These are phyloP conservation scores for Tulasnella sp. DNA, from an alignment of 768 basidiomycete genomes.

Conservation along the genomic window DNA sequence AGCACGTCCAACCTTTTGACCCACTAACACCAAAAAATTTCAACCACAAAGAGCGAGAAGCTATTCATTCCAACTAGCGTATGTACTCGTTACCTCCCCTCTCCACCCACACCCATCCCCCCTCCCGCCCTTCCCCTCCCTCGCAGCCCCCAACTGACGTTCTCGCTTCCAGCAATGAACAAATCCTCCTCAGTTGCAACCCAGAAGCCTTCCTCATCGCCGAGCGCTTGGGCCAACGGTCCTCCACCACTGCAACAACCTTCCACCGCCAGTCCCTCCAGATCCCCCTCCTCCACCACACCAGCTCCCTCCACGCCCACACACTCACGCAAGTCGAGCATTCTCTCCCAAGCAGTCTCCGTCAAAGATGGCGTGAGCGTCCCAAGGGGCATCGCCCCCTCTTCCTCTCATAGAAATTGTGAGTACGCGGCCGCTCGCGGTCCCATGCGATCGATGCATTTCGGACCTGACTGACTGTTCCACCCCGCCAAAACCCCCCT, in stretches of 20 bases:
- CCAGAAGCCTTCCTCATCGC: neutral
- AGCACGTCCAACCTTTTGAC: conserved; percentile 4
- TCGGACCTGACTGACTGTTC: neutral
- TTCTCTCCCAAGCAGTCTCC: neutral
- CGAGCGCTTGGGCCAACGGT: conserved; percentile 3
- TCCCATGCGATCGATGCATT: neutral
- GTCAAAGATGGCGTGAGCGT: conserved; percentile 1
- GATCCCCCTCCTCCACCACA: neutral
- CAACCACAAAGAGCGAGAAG: neutral
- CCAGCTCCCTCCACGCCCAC: neutral
- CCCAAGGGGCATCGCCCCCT: neutral
- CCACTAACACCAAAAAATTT: neutral
- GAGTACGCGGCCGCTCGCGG: neutral
- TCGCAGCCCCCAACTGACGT: neutral
- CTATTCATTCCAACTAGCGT: conserved; percentile 11
- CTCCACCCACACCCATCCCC: neutral
- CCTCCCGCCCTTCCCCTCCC: neutral
- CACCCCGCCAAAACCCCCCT: too few relatives aligned
- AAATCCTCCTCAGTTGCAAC: neutral
- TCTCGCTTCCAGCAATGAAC: neutral
- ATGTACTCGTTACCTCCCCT: neutral
- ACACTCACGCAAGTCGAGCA: neutral
- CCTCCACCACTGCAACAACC: neutral
- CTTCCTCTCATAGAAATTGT: neutral
- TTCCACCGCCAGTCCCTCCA: neutral